A percentile compares a stretch with the other conserved stretches of the same genome.
Evolutionary conservation across 2,329 filamentous ascomycete genomes (phyloP).

Genomic region (Phaeosphaeriaceae sp.): DNA sequence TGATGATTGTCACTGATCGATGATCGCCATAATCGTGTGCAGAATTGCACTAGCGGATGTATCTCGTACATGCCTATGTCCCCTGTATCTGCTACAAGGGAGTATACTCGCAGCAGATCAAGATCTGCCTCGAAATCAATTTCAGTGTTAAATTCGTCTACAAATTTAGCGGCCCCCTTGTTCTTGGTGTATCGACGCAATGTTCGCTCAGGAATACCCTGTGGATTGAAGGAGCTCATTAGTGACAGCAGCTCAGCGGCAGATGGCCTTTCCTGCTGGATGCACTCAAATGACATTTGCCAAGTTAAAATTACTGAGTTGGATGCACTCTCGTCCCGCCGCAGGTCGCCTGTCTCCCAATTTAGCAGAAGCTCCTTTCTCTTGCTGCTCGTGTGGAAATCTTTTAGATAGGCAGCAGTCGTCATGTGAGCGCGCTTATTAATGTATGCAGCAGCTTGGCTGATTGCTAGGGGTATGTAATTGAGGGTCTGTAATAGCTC

Average conservation of each 20-base stretch:
- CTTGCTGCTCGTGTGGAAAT: constrained; percentile 44
- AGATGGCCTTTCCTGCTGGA: constrained; percentile 34
- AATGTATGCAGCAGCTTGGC: constrained; percentile 45
- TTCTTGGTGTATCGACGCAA: constrained; percentile 15
- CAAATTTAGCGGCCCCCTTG: neutral
- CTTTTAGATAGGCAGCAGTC: constrained; percentile 45
- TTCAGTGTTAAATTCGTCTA: neutral
- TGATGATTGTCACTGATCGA: constrained; percentile 6
- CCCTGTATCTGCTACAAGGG: constrained; percentile 7
- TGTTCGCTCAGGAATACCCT: constrained; percentile 47
- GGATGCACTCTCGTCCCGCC: constrained; percentile 41
- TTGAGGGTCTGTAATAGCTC: constrained; percentile 11
- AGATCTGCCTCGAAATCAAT: constrained; percentile 20
- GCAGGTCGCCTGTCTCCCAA: constrained; percentile 36
- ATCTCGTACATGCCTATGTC: constrained; percentile 13
- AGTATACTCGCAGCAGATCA: constrained; percentile 20
- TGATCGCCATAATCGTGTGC: constrained; percentile 20
- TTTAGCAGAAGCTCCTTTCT: constrained; percentile 27
- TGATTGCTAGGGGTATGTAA: constrained; percentile 41
- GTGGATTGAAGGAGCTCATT: constrained; percentile 56
- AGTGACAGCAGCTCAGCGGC: constrained; percentile 55
- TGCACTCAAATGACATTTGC: constrained; percentile 42
- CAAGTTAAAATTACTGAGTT: constrained; percentile 49
- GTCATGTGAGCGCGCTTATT: constrained; percentile 14
- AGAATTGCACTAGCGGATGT: constrained; percentile 24